Evolutionary conservation across 75 land plant species (phyloP).

Genomic region (Sequoia sempervirens): DNA sequence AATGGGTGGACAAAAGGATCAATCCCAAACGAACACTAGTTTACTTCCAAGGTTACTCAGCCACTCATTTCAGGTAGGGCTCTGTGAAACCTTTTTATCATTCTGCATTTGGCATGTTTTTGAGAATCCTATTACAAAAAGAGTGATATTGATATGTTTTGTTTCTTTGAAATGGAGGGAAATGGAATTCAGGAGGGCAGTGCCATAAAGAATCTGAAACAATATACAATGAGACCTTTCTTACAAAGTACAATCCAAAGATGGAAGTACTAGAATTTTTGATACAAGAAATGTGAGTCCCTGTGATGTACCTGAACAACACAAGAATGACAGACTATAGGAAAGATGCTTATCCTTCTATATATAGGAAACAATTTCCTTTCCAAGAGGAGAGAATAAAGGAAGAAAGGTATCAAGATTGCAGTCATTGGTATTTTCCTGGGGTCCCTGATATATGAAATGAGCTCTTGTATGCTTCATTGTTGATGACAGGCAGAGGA

Average conservation of each 20-base stretch:
- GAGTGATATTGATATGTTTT: background rate
- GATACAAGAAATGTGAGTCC: conserved; percentile 49
- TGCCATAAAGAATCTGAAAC: conserved; percentile 71
- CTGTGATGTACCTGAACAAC: conserved; percentile 57
- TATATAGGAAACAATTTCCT: conserved; percentile 41
- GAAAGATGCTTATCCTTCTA: conserved; percentile 79
- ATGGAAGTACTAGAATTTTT: conserved; percentile 52
- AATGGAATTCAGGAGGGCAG: conserved; percentile 80
- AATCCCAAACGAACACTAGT: conserved; percentile 51
- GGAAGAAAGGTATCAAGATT: conserved; percentile 55
- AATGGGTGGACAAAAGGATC: conserved; percentile 69
- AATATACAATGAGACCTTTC: conserved; percentile 49
- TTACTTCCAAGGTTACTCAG: conserved; percentile 74
- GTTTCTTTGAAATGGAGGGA: conserved; percentile 56
- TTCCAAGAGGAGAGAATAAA: conserved; percentile 34
- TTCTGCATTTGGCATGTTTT: conserved; percentile 4
- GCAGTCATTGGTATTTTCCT: conserved; percentile 91
- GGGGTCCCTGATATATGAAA: conserved; percentile 91
- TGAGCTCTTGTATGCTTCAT: conserved; percentile 67
- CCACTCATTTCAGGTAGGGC: conserved; percentile 76
- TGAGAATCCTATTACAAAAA: background rate
- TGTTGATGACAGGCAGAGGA: conserved; percentile 20
- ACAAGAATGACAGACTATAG: conserved; percentile 71
- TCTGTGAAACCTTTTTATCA: background rate
- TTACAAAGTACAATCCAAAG: conserved; percentile 50